phyloP scores from a whole-genome alignment of 1,139 yeast genomes.

The Lodderomyces beijingensis region DNA sequence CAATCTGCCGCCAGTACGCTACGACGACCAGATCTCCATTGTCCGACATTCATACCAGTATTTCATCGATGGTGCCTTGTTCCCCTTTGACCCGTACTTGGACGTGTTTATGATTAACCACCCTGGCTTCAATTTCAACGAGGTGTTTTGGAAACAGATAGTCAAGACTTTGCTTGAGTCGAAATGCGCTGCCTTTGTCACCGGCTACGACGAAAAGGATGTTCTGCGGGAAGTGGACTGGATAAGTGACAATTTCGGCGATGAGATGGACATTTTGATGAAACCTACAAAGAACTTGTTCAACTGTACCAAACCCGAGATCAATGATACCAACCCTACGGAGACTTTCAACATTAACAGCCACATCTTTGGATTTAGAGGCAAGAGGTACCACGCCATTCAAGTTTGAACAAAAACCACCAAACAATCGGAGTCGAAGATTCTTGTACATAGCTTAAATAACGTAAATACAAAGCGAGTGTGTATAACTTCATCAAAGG shows the following conservation, averaged over 20 bases:
- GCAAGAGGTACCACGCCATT: slow-evolving; percentile 92
- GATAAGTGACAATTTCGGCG: slow-evolving; percentile 45
- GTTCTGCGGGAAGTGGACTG: slow-evolving; percentile 65
- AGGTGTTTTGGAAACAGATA: slow-evolving; percentile 76
- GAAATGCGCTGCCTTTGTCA: slow-evolving; percentile 85
- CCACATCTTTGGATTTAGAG: slow-evolving; percentile 85
- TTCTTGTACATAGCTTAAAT: slow-evolving; percentile 1
- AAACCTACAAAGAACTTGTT: slow-evolving; percentile 69
- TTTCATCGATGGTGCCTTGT: slow-evolving; percentile 91
- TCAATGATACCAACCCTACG: slow-evolving; percentile 86
- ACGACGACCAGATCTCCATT: slow-evolving; percentile 71
- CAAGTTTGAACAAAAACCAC: slow-evolving; percentile 12
- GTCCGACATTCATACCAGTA: slow-evolving; percentile 77
- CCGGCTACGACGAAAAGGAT: slow-evolving; percentile 84
- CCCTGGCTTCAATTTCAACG: slow-evolving; percentile 87
- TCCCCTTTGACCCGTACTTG: slow-evolving; percentile 96
- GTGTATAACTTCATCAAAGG: no score
- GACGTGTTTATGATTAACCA: slow-evolving; percentile 92
- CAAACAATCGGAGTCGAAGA: neutral
- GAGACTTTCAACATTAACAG: slow-evolving; percentile 91
- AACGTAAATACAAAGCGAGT: no score
- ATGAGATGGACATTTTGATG: slow-evolving; percentile 79
- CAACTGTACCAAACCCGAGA: slow-evolving; percentile 89
- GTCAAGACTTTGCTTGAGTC: slow-evolving; percentile 85
- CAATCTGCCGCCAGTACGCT: slow-evolving; percentile 28